Percentiles rank a stretch among this genome's conserved stretches.
Conservation (phyloP, 202 grass and related monocot species). For the Carex arenaria region DNA sequence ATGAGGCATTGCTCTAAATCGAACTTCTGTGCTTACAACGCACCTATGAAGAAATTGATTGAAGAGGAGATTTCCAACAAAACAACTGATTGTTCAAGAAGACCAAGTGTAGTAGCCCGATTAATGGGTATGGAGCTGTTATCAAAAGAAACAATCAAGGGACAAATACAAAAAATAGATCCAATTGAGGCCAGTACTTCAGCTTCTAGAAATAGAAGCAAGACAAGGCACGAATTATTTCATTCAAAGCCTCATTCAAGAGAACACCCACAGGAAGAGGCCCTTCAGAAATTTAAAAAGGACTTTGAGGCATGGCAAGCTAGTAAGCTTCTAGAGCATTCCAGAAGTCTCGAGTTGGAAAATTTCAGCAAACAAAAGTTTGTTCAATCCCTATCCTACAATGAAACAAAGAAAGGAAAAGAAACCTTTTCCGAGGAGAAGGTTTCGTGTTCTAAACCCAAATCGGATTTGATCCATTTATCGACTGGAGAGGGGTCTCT, state of each 20-base stretch:
- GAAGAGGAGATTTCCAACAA: conserved; percentile 49
- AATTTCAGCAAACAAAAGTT: conserved; percentile 39
- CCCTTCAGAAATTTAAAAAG: conserved; percentile 93
- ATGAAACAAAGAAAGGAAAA: conserved; percentile 34
- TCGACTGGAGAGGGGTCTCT: conserved; percentile 31
- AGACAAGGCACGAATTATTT: conserved; percentile 1
- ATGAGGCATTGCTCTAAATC: conserved; percentile 49
- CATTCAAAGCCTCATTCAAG: conserved; percentile 34
- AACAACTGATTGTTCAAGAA: conserved; percentile 41
- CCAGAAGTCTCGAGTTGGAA: conserved; percentile 44
- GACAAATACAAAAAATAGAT: conserved; percentile 29
- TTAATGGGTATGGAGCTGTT: conserved; percentile 94
- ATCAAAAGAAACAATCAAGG: conserved; percentile 36
- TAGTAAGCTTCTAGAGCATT: conserved; percentile 42
- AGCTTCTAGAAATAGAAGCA: conserved; percentile 38
- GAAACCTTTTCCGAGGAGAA: conserved; percentile 27
- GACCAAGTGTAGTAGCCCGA: conserved; percentile 71
- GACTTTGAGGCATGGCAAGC: conserved; percentile 89
- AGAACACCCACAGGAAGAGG: conserved; percentile 93
- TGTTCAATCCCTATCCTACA: background rate
- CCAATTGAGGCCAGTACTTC: conserved; percentile 28
- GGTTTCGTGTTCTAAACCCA: background rate
- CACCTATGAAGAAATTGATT: conserved; percentile 51
- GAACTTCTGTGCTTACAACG: conserved; percentile 10
- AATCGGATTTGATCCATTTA: conserved; percentile 26